Base-by-base conservation (phyloP, 768 basidiomycete genomes). In the Leucogyrophana mollusca region DNA sequence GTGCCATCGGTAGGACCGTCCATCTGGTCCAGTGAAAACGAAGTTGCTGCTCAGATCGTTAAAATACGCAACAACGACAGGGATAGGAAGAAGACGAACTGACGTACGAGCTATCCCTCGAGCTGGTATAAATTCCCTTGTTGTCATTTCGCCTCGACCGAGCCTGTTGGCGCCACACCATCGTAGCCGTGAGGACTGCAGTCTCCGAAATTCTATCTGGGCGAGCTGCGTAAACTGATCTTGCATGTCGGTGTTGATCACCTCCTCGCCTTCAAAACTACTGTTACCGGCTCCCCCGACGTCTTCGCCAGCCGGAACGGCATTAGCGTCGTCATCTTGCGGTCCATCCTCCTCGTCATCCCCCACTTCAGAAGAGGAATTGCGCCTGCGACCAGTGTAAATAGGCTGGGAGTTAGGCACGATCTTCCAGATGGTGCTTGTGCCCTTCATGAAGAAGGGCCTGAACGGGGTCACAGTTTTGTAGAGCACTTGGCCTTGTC, bases 141-240 rank as follows among this genome's bases (percentile, higher is more conserved):
- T 48, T 20, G 18, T 36, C 3, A 48, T 24, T 20, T 43, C 41
- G 9, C 47, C 35, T 25, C 18, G 27, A 4, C 42, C 42, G 9
- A 49, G 41, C 8, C 18, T 34, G 37, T 49, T 44, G 24, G 43
- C 27, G 17, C 47, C 42, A 24, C 35, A 24, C 47, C 47, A 49
- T 30, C 36, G 47, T 20, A 49, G 20, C n/a, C 27, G 32, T 2
- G 47, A 49, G 25, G 47, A 13, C n/a, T 32, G 27, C 21, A 49
- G 24, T 17, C n/a, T 43, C 18, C 30, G 32, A n/a, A 32, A 39
- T 20, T 49, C 47, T 5, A 49, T 49, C 17, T 49, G 35, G 7
- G 47, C 42, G 21, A 49, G 47, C 30, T 33, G 32, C 13, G 42
- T 22, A 27, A 49, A 49, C 9, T 33, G 47, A 39, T 49, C 47